A percentile compares a stretch with the other conserved stretches of the same genome.
phyloP scores from a whole-genome alignment of 768 basidiomycete genomes.

The Serendipita sp. region DNA sequence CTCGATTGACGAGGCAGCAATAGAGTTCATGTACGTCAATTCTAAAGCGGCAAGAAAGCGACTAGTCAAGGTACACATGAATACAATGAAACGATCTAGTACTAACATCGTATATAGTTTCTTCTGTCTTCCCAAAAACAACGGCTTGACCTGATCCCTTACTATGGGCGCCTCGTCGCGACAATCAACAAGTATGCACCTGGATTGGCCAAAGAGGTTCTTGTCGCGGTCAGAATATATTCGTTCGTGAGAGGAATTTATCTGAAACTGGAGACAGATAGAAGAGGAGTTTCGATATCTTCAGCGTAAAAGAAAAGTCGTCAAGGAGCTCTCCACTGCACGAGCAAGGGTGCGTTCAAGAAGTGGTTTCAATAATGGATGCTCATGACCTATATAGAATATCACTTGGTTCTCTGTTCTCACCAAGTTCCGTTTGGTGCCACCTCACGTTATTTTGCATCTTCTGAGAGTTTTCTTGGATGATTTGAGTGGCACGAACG shows the following conservation, averaged over 20 bases:
- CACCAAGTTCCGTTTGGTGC: slow-evolving; percentile 91
- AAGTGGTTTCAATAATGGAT: neutral
- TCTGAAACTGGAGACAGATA: slow-evolving; percentile 34
- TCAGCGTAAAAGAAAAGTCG: slow-evolving; percentile 83
- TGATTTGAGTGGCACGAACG: slow-evolving; percentile 82
- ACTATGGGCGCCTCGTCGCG: slow-evolving; percentile 81
- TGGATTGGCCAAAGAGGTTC: slow-evolving; percentile 71
- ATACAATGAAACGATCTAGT: neutral
- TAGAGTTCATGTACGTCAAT: slow-evolving; percentile 93
- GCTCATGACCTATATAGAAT: slow-evolving; percentile 39
- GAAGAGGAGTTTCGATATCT: slow-evolving; percentile 96
- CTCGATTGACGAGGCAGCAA: slow-evolving; percentile 81
- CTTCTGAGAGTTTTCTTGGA: slow-evolving; percentile 95
- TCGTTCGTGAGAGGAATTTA: neutral
- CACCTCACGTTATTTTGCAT: slow-evolving; percentile 81
- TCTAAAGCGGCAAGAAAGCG: slow-evolving; percentile 92
- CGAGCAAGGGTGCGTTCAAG: slow-evolving; percentile 51
- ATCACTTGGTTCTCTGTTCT: slow-evolving; percentile 74
- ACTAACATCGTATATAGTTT: slow-evolving; percentile 33
- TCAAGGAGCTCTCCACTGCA: slow-evolving; percentile 75
- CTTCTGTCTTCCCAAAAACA: slow-evolving; percentile 73
- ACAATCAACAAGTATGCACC: slow-evolving; percentile 88
- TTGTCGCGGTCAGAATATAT: slow-evolving; percentile 48
- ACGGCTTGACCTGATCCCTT: slow-evolving; percentile 78
- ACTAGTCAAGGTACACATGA: slow-evolving; percentile 52